Conservation (phyloP, 2,329 filamentous ascomycete species). For the Colletotrichum gloeosporioides region DNA sequence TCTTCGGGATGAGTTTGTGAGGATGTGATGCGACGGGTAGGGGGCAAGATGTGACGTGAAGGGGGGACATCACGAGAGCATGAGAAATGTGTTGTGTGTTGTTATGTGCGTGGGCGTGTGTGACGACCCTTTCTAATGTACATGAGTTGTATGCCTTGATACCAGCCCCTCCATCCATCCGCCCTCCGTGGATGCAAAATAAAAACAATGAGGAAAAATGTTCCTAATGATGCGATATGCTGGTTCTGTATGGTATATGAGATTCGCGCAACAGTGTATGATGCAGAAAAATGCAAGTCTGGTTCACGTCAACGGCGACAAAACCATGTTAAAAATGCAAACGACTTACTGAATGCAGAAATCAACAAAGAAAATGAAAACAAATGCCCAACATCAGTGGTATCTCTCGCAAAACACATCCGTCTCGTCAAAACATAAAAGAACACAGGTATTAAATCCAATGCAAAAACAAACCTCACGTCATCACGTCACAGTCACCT, state of each 20-base stretch:
- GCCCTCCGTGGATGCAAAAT: neutral
- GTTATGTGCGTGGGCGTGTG: neutral
- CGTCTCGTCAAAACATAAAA: neutral
- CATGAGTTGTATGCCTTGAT: constrained; percentile 16
- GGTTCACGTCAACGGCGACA: neutral
- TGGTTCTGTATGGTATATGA: neutral
- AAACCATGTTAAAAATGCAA: neutral
- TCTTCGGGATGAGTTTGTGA: constrained; percentile 41
- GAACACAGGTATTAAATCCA: neutral
- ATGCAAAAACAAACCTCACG: neutral
- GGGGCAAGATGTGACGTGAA: neutral
- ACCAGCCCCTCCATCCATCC: constrained; percentile 7
- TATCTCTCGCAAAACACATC: constrained; percentile 20
- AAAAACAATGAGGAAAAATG: neutral
- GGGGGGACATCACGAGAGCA: neutral
- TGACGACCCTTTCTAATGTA: constrained; percentile 12
- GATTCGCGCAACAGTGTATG: neutral
- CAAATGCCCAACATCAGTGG: constrained; percentile 14
- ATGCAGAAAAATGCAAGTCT: neutral
- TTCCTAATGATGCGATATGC: neutral
- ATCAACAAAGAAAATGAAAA: neutral
- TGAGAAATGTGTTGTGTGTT: neutral
- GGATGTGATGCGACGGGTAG: neutral
- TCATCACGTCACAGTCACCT: neutral
- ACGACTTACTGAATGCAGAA: neutral